phyloP scores from a whole-genome alignment of 192 early-diverging fungal species.

The Oehlia diaphana region DNA sequence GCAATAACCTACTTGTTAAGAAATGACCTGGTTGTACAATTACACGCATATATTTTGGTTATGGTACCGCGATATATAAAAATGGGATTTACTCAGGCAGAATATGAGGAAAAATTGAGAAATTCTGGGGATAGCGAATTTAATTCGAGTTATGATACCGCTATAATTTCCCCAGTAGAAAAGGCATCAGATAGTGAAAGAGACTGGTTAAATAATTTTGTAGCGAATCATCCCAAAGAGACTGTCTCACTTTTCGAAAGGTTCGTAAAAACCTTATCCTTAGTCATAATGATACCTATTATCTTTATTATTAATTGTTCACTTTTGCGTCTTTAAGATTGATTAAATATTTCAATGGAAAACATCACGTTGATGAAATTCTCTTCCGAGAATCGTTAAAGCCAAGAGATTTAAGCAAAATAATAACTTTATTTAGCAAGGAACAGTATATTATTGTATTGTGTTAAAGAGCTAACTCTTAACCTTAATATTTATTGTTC shows the following conservation, averaged over 20 bases:
- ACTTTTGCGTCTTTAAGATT: slow-evolving; percentile 45
- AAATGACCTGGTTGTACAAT: slow-evolving; percentile 73
- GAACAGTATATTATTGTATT: slow-evolving; percentile 19
- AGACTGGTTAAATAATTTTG: slow-evolving; percentile 52
- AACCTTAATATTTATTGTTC: too few species aligned
- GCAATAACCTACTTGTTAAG: slow-evolving; percentile 80
- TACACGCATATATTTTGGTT: slow-evolving; percentile 76
- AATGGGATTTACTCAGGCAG: slow-evolving; percentile 34
- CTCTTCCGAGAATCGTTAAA: slow-evolving; percentile 47
- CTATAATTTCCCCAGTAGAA: slow-evolving; percentile 40
- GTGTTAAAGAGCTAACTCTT: neutral
- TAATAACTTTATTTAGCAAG: slow-evolving; percentile 12
- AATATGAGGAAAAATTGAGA: slow-evolving; percentile 38
- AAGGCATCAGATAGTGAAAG: slow-evolving; percentile 49
- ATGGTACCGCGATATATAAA: slow-evolving; percentile 64
- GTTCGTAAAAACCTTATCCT: slow-evolving; percentile 30
- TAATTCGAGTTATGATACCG: slow-evolving; percentile 30
- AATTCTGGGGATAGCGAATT: slow-evolving; percentile 16
- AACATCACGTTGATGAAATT: slow-evolving; percentile 80
- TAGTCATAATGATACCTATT: neutral
- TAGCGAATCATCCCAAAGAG: slow-evolving; percentile 54
- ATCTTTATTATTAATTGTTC: neutral
- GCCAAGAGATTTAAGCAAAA: slow-evolving; percentile 18
- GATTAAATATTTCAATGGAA: slow-evolving; percentile 75
- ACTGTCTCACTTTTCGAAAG: slow-evolving; percentile 57